Percentiles rank a stretch among this genome's conserved stretches.
These are phyloP conservation scores for Hanseniaspora valbyensis DNA, from an alignment of 805 yeast species.

Conservation along the genomic window DNA sequence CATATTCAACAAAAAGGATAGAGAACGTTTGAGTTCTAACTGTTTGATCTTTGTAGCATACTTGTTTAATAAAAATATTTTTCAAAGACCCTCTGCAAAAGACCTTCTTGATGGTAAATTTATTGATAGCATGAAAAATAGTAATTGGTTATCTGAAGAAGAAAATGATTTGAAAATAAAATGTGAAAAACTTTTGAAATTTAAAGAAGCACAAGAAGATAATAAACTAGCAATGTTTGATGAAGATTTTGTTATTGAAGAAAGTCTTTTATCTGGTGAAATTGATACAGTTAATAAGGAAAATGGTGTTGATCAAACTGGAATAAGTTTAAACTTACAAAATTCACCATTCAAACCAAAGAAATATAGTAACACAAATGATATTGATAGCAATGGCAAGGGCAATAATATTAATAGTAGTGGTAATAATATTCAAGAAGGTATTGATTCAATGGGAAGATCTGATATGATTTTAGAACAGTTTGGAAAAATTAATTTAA, in stretches of 20 bases:
- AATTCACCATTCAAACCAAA: conserved; percentile 12
- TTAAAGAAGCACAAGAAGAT: conserved; percentile 21
- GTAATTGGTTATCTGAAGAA: conserved; percentile 14
- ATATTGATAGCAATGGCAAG: background rate
- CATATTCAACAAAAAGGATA: conserved; percentile 11
- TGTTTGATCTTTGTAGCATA: conserved; percentile 56
- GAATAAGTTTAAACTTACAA: conserved; percentile 1
- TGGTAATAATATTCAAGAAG: background rate
- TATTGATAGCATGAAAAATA: conserved; percentile 7
- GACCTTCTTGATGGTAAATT: conserved; percentile 33
- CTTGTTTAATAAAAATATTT: conserved; percentile 65
- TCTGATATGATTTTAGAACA: conserved; percentile 10
- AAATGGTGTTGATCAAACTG: background rate
- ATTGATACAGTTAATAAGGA: background rate
- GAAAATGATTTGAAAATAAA: conserved; percentile 13
- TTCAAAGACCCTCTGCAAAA: conserved; percentile 52
- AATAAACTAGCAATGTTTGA: conserved; percentile 6
- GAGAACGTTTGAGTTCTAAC: conserved; percentile 27
- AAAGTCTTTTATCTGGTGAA: background rate
- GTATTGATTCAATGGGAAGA: conserved; percentile 6
- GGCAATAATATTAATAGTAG: background rate
- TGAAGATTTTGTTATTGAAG: conserved; percentile 12
- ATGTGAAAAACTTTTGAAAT: conserved; percentile 20
- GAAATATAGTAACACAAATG: background rate
- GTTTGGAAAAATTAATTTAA: background rate